A percentile compares a stretch with the other conserved stretches of the same genome.
Conservation (phyloP, 1,139 yeast species). For the Candida frijolesensis region DNA sequence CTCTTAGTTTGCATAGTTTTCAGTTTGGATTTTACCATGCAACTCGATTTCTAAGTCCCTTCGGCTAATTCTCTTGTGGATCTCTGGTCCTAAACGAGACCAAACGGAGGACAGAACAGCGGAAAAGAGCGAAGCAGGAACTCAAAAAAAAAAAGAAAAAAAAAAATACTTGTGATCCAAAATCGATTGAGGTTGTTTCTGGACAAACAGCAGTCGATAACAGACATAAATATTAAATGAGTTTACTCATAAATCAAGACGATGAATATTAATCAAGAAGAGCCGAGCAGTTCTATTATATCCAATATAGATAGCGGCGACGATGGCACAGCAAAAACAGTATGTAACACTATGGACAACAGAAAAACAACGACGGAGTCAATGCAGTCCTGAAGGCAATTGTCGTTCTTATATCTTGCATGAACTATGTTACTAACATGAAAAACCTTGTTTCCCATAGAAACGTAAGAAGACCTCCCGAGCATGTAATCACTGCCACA, state of each 20-base stretch:
- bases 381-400: not conserved
- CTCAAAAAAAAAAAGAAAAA: not conserved
- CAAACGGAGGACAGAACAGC: not conserved
- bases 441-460: constrained; percentile 16
- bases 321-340: constrained; percentile 1
- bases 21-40: too few species aligned
- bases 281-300: not conserved
- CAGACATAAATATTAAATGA: not conserved
- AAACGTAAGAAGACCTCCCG: constrained; percentile 64
- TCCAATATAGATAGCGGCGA: not conserved
- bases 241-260: not conserved
- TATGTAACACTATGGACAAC: not conserved
- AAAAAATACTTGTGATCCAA: not conserved
- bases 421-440: constrained; percentile 6
- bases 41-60: too few species aligned
- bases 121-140: not conserved
- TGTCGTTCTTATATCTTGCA: not conserved
- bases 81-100: not conserved
- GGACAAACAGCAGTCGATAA: not conserved
- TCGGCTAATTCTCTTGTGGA: too few species aligned
- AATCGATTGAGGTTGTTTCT: not conserved
- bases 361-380: not conserved
- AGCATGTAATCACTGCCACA: constrained; percentile 86
- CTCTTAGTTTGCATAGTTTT: not conserved
- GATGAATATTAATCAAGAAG: constrained; percentile 1